Evolutionary conservation across 495 filamentous ascomycete genomes (phyloP).

Genomic region (Penicillium pulvis): DNA sequence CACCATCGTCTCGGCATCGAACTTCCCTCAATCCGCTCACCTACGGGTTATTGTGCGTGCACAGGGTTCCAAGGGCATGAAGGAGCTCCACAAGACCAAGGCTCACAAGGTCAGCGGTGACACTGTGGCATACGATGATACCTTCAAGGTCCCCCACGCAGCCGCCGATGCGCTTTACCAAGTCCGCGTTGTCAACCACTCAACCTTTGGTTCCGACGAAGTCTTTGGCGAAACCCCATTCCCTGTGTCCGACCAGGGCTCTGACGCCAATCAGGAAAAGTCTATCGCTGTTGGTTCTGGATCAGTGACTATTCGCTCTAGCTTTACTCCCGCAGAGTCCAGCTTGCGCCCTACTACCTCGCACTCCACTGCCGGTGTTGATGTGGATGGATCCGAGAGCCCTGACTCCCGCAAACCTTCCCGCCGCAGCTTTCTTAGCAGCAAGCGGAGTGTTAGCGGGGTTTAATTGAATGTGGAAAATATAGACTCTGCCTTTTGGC

Average conservation of each 20-base stretch:
- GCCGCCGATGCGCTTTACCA: conserved; percentile 85
- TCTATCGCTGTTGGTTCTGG: conserved; percentile 68
- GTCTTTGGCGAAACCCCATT: conserved; percentile 82
- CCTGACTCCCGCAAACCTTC: conserved; percentile 52
- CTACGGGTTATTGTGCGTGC: conserved; percentile 74
- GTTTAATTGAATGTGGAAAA: conserved; percentile 16
- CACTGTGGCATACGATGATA: conserved; percentile 68
- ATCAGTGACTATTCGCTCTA: conserved; percentile 65
- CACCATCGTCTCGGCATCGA: conserved; percentile 75
- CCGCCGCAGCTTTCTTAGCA: conserved; percentile 58
- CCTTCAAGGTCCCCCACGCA: conserved; percentile 70
- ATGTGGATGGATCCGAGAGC: conserved; percentile 49
- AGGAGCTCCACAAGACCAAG: conserved; percentile 87
- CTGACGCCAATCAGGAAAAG: conserved; percentile 67
- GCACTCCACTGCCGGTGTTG: conserved; percentile 36
- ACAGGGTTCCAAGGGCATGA: conserved; percentile 65
- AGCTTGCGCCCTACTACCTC: conserved; percentile 40
- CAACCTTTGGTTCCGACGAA: conserved; percentile 78
- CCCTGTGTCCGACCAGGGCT: conserved; percentile 82
- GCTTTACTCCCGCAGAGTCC: conserved; percentile 49
- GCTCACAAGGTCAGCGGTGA: conserved; percentile 60
- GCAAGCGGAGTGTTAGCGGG: conserved; percentile 56
- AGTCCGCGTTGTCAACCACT: conserved; percentile 78
- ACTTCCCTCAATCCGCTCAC: conserved; percentile 77
- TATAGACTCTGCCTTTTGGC: conserved; percentile 12